Base-by-base conservation (phyloP, 768 basidiomycete genomes). In the Naganishia kalamii region DNA sequence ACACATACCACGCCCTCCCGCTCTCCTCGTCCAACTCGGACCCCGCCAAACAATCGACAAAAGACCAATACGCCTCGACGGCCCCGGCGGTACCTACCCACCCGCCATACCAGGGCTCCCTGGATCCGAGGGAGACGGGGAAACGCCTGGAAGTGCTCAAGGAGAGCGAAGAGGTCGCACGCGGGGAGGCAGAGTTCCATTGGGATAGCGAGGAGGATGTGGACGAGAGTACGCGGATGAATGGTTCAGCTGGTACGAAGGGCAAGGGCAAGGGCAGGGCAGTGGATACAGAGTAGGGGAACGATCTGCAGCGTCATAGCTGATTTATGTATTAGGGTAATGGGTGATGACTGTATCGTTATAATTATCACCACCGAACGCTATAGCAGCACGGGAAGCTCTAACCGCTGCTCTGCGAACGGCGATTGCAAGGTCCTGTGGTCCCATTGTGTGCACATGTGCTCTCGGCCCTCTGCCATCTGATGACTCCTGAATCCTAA, bases 1-100 rank as follows among this genome's bases (percentile, higher is more conserved):
- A 92, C 49, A 88, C 90, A 25, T 97, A 93, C 74, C 88, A 89
- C 69, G 81, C 87, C 15, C 85, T 99, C 47, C 87, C 89, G 2
- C 60, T 77, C n/a, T 77, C 79, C 2, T 71, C 70, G 1, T 60
- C 67, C 19, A 21, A 57, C 10, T 29, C 57, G 11, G 52, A 67
- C 33, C 59, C 66, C 21, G 23, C 15, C n/a, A 21, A 29, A 4
- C 47, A 21, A 25, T 62, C 61, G 0, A 40, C 43, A 30, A 59
- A 33, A 21, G 60, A 67, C 51, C 29, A 62, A 50, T 62, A 49
- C 29, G 60, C 60, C 3, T 50, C 47, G 4, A 66, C 60, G 2
- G 65, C 60, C 13, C 51, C 66, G 1, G 29, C 30, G 0, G 51
- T 47, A 46, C 60, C 66, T 2, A 57, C 61, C 0, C 46, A 67